A percentile compares a stretch with the other conserved stretches of the same genome.
Conservation (phyloP, 2,329 filamentous ascomycete genomes). For the Ampelomyces quisqualis region DNA sequence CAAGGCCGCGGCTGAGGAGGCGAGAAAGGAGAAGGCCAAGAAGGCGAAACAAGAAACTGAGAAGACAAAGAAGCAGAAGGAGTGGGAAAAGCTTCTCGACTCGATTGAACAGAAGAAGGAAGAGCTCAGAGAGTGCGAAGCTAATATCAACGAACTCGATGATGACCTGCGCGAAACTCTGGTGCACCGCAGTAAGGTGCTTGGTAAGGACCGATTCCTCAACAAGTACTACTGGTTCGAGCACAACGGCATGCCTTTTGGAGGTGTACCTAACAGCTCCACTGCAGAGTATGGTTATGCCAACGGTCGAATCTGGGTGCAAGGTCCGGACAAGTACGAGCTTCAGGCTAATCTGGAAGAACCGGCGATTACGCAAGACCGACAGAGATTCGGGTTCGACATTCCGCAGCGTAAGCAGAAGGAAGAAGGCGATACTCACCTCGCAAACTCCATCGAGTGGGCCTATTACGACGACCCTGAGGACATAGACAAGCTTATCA, state of each 20-base stretch:
- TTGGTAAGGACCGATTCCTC: conserved; percentile 96
- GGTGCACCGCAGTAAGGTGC: conserved; percentile 81
- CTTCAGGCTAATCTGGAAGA: conserved; percentile 53
- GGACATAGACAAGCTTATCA: conserved; percentile 74
- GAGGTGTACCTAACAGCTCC: conserved; percentile 81
- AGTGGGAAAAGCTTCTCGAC: conserved; percentile 82
- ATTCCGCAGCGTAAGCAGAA: conserved; percentile 79
- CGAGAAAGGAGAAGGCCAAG: conserved; percentile 68
- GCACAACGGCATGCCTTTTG: conserved; percentile 96
- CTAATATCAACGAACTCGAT: conserved; percentile 80
- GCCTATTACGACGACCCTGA: conserved; percentile 84
- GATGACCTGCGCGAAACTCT: conserved; percentile 93
- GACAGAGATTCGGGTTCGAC: conserved; percentile 74
- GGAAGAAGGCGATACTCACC: conserved; percentile 81
- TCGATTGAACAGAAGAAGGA: conserved; percentile 88
- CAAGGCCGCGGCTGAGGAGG: conserved; percentile 65
- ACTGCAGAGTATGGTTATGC: conserved; percentile 86
- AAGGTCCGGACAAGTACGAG: conserved; percentile 88
- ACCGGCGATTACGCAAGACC: conserved; percentile 73
- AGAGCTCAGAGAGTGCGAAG: conserved; percentile 76
- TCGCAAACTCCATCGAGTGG: conserved; percentile 80
- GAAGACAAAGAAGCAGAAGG: conserved; percentile 72
- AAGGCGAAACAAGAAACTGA: conserved; percentile 60
- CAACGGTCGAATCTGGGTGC: conserved; percentile 94
- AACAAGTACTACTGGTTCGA: conserved; percentile 99